Conservation (phyloP, 352 stramenopile genomes). For the Pythium brachiatum region DNA sequence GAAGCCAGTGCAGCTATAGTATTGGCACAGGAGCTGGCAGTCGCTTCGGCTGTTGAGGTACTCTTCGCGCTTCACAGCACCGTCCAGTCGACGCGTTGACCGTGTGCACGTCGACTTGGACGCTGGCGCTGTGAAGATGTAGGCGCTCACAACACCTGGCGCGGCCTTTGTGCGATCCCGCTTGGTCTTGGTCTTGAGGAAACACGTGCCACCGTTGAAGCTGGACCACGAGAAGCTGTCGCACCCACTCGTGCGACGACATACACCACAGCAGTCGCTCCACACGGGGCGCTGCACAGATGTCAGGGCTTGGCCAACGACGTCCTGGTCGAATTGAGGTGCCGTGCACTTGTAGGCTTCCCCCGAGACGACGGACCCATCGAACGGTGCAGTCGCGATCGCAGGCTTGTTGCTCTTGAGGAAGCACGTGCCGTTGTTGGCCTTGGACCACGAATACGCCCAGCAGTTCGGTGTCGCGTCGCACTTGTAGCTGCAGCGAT, state of each 20-base stretch:
- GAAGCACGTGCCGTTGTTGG: background rate
- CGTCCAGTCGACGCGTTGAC: no score
- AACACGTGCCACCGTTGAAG: background rate
- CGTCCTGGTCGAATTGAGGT: background rate
- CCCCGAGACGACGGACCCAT: background rate
- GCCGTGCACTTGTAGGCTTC: background rate
- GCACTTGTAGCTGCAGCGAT: background rate
- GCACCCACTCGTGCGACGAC: background rate
- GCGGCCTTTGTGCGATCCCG: background rate
- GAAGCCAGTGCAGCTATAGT: background rate
- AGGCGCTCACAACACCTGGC: background rate
- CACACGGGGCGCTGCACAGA: background rate
- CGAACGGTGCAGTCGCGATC: background rate
- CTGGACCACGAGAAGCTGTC: background rate
- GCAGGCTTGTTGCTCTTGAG: background rate
- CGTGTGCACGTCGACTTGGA: background rate
- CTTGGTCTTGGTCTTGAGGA: background rate
- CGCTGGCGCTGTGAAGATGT: background rate
- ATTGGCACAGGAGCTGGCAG: background rate
- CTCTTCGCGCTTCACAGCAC: no score
- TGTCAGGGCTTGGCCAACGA: background rate
- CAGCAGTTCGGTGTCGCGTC: background rate
- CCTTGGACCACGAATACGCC: background rate
- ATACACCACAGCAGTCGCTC: background rate
- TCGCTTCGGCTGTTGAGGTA: background rate